Base-by-base conservation (phyloP, 2,329 filamentous ascomycete genomes). In the Pseudocercospora macadamiae region DNA sequence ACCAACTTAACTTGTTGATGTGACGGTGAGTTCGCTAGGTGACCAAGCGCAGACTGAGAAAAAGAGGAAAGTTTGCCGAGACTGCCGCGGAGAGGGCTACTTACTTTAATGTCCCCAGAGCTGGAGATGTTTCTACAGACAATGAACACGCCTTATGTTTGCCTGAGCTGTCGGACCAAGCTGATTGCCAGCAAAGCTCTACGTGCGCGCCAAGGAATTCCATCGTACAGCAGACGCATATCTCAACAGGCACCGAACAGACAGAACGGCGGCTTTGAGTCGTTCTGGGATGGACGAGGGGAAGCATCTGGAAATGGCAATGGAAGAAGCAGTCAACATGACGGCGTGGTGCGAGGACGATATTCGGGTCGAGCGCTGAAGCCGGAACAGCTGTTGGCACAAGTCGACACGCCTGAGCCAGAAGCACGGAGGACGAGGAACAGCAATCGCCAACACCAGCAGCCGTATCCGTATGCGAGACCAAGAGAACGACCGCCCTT, bases 351-450 rank as follows among this genome's bases (percentile, higher is more conserved):
- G 16, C 44, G 37, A 34, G 65, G 64, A 36, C 57, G 65, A 55
- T 67, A 67, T 51, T 68, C 64, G 14, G 49, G 65, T 16, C 51
- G 42, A 32, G 51, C 62, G 47, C 53, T 68, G 52, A 51, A 47
- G 32, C 66, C 66, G 6, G 58, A 66, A 51, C 54, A 66, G 44
- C 53, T 67, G 18, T 52, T 68, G 51, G 36, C 56, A 32, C 55
- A 65, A 54, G 51, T 67, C 18, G 48, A 59, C 12, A 32, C 9
- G 26, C 14, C 42, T 28, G 42, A 47, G 23, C 42, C n/a, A 42
- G 37, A 47, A 23, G 42, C 42, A 23, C 18, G 12, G 19, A 21
- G 42, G 19, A 21, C 18, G n/a, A 26, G 7, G 9, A 21, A 8
- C 21, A 25, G 42, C 42, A 45, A 34, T 53, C 23, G 18, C 18